Base-by-base conservation (phyloP, 441 rosid genomes). In the Populus hybrid region DNA sequence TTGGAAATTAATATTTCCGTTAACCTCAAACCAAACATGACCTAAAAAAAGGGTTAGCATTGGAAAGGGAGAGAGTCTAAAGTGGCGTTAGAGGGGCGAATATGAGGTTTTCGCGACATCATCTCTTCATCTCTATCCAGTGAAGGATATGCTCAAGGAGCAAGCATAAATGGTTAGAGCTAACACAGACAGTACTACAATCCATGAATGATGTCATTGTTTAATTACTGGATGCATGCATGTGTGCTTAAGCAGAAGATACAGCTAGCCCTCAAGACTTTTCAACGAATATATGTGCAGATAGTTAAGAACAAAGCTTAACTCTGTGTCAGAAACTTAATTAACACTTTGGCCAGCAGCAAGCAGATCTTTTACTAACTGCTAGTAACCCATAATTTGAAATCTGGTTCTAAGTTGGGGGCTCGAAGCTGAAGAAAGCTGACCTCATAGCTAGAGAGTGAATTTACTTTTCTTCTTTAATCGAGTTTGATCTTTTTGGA, bases 371-470 rank as follows among this genome's bases (percentile, higher is more conserved):
- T 42, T 42, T 50, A 68, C 38, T 3, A 76, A 28, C 40, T 75
- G 45, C 40, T 14, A 38, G 71, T n/a, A 45, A 45, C 45, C 65
- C 42, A 75, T 67, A 23, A 69, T 26, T 33, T 36, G 36, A 68
- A 35, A 18, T 10, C 6, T 66, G 77, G 50, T 42, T 7, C 10
- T 24, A 59, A 68, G 61, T 76, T 36, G 59, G 79, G 79, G 79
- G 74, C 79, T 77, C 79, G 79, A 77, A 76, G 74, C 69, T 69
- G 74, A 36, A 3, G 33, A 29, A 76, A 76, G 67, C 78, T 76
- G 59, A 63, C 64, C 72, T 31, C 70, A 20, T 45, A 14, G 56
- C 56, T 42, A n/a, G n/a, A 33, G 28, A 45, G 28, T 67, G 69
- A 67, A 50, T 50, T 50, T 1, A 50, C 6, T 53, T 53, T 53